Conservation (phyloP, 2,329 filamentous ascomycete genomes). For the Fusarium brevicatenulatum region DNA sequence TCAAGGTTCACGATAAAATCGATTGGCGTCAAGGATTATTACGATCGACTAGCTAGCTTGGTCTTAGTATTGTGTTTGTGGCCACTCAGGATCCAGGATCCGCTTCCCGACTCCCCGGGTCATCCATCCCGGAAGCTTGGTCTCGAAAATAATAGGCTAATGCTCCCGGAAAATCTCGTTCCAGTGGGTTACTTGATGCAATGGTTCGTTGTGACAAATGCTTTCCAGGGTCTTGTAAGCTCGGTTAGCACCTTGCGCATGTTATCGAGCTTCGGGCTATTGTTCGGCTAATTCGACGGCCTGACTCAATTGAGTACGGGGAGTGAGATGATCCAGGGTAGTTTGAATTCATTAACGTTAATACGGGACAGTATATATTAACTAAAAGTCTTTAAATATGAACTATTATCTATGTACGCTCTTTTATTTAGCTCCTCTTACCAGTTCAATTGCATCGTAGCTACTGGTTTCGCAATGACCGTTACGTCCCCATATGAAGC, state of each 20-base stretch:
- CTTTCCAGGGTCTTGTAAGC: background rate
- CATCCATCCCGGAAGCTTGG: background rate
- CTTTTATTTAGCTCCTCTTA: fast-evolving
- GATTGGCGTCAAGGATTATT: background rate
- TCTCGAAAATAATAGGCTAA: background rate
- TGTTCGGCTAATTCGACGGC: background rate
- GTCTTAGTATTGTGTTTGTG: fast-evolving
- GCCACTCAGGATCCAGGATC: background rate
- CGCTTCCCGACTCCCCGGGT: background rate
- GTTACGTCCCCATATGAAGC: fast-evolving
- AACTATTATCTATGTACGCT: fast-evolving
- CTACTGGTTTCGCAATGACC: fast-evolving
- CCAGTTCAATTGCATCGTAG: background rate
- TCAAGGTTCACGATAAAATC: background rate
- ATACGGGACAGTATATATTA: background rate
- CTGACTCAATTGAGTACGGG: background rate
- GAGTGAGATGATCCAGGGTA: background rate
- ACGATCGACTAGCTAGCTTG: background rate
- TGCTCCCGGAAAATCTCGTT: background rate
- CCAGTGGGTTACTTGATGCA: background rate
- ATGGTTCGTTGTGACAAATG: background rate
- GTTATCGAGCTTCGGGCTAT: background rate
- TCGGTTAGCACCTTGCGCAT: fast-evolving
- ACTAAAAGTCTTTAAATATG: background rate
- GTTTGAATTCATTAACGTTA: background rate